Base-by-base conservation (phyloP, 495 filamentous ascomycete genomes). In the Penicillium herquei region DNA sequence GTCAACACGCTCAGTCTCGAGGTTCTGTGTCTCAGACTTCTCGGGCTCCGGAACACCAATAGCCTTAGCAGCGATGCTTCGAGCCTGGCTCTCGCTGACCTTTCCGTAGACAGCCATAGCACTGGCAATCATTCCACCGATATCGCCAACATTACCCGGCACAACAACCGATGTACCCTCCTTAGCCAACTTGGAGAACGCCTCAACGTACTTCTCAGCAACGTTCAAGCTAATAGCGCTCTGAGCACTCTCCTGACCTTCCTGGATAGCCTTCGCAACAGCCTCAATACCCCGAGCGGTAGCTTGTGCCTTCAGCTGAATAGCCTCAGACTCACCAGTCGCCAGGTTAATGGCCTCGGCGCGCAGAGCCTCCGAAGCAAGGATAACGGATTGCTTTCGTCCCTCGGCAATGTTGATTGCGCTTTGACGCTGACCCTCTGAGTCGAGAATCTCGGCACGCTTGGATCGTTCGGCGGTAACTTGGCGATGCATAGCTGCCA, bases 401-500 rank as follows among this genome's bases (percentile, higher is more conserved):
- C 94, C 94, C 76, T 98, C 94, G 49, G 94, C 94, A 60, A 98
- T 96, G 71, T 98, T 98, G 79, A 98, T 98, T 6, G 94, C 95
- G 59, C 84, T 89, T 78, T 98, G 94, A 32, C 94, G 79, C 73
- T 98, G 95, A 61, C 94, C 94, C 57, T 98, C 94, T 2, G 88
- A 92, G 49, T 98, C 94, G 13, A 98, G 78, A 58, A 98, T 98
- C 77, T 98, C 94, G 49, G 94, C 94, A 34, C 94, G 87, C 81
- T 98, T 98, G 60, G 87, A 92, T 1, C 94, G 86, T 77, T 98
- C 94, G 0, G 94, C 94, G 3, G 93, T 97, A 13, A 98, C 94
- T 70, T 97, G 93, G 31, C 94, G 83, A 75, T 98, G 95, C 95
- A 98, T 98, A 55, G 94, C 94, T 49, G 87, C 88, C 39, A 98